phyloP scores from a whole-genome alignment of 2,329 filamentous ascomycete species.

The Aureobasidium leucospermi region DNA sequence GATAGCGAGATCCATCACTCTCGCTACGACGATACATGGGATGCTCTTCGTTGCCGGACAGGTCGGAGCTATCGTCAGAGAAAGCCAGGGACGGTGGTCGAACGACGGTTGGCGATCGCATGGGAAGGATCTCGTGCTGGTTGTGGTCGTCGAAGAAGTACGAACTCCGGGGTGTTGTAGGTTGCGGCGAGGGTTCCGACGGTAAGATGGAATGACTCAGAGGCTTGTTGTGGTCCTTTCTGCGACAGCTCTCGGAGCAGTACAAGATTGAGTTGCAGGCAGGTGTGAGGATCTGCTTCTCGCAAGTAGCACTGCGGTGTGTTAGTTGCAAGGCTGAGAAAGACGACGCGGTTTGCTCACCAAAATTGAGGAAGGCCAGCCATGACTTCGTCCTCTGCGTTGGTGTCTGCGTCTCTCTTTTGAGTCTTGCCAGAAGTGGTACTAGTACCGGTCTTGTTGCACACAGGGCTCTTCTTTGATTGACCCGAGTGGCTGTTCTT shows the following conservation, averaged over 20 bases:
- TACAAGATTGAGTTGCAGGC: conserved; percentile 51
- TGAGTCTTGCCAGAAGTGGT: conserved; percentile 17
- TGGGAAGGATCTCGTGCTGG: conserved; percentile 38
- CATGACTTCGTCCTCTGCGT: conserved; percentile 44
- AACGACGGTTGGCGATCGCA: conserved; percentile 39
- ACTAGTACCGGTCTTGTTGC: not conserved
- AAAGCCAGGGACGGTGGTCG: conserved; percentile 30
- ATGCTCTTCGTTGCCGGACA: conserved; percentile 20
- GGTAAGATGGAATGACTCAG: conserved; percentile 23
- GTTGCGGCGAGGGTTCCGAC: conserved; percentile 19
- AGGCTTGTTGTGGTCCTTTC: conserved; percentile 36
- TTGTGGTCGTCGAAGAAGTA: conserved; percentile 30
- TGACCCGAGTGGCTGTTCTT: conserved; percentile 5
- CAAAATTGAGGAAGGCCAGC: conserved; percentile 48
- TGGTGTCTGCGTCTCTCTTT: conserved; percentile 17
- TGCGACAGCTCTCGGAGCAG: conserved; percentile 53
- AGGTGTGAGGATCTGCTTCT: conserved; percentile 57
- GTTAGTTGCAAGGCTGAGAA: not conserved
- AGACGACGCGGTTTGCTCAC: conserved; percentile 28
- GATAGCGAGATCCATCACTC: conserved; percentile 35
- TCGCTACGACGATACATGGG: conserved; percentile 19
- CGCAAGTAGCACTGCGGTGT: conserved; percentile 50
- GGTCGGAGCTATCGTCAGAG: conserved; percentile 37
- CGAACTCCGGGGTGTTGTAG: conserved; percentile 10
- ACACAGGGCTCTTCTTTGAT: conserved; percentile 2